A percentile compares a stretch with the other conserved stretches of the same genome.
These are phyloP conservation scores for Candida nitratophila DNA, from an alignment of 805 yeast species.

Conservation along the genomic window DNA sequence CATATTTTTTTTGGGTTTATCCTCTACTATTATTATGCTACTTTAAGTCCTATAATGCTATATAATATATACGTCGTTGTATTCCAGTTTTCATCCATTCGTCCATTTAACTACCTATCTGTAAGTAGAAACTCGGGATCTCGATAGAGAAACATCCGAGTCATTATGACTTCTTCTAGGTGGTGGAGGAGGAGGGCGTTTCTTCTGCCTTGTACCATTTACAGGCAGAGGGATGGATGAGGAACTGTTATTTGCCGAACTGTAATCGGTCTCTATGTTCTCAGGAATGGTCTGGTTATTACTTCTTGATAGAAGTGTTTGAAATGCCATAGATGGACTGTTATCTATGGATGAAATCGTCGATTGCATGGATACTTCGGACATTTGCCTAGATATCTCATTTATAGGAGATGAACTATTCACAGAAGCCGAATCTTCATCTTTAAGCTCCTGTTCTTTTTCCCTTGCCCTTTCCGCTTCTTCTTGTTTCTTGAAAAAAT, in stretches of 20 bases:
- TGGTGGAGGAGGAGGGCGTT: conserved; percentile 14
- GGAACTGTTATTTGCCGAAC: background rate
- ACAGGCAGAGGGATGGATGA: background rate
- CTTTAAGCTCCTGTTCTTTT: background rate
- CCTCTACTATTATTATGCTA: too few relatives aligned
- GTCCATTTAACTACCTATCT: background rate
- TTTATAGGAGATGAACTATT: background rate
- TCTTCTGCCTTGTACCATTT: background rate
- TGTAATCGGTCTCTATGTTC: background rate
- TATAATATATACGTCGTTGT: too few relatives aligned
- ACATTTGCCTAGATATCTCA: background rate
- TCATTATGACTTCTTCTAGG: conserved; percentile 4
- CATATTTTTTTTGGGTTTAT: too few relatives aligned
- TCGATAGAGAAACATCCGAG: conserved; percentile 13
- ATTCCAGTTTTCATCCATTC: too few relatives aligned
- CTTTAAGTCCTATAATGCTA: too few relatives aligned
- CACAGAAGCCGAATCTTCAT: background rate
- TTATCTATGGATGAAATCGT: background rate
- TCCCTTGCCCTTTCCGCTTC: background rate
- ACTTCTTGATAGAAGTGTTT: background rate
- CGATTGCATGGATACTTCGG: background rate
- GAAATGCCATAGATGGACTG: background rate
- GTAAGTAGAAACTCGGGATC: conserved; percentile 5
- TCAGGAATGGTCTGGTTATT: background rate
- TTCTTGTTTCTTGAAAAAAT: conserved; percentile 8